Evolutionary conservation across 495 filamentous ascomycete genomes (phyloP).

Genomic region (Terfezia boudieri): DNA sequence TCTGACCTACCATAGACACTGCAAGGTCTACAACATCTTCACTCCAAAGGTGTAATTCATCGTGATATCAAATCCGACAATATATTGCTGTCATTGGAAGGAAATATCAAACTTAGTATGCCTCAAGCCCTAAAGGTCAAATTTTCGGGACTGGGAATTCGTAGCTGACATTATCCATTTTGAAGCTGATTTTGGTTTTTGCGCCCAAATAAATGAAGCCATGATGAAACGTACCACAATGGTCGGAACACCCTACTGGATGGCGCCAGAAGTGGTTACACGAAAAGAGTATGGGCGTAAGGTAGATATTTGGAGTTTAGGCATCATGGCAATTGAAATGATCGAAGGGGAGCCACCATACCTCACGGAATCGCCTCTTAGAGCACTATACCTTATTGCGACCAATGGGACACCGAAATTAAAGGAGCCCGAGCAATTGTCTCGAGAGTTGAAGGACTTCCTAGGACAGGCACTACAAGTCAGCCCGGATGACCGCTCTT

Average conservation of each 20-base stretch:
- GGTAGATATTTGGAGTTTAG: slow-evolving; percentile 94
- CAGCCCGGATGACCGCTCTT: slow-evolving; percentile 86
- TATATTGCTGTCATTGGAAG: slow-evolving; percentile 80
- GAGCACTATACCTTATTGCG: slow-evolving; percentile 86
- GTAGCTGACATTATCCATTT: slow-evolving; percentile 1
- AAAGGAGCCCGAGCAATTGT: slow-evolving; percentile 73
- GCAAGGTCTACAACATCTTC: slow-evolving; percentile 77
- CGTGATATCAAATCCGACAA: slow-evolving; percentile 98
- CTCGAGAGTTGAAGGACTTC: slow-evolving; percentile 68
- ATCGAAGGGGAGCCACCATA: slow-evolving; percentile 97
- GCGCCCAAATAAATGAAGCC: slow-evolving; percentile 91
- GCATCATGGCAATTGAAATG: slow-evolving; percentile 99
- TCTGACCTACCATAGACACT: slow-evolving; percentile 34
- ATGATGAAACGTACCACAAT: slow-evolving; percentile 96
- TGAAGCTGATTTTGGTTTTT: slow-evolving; percentile 92
- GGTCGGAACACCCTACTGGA: slow-evolving; percentile 99
- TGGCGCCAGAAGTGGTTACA: slow-evolving; percentile 95
- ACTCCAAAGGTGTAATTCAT: slow-evolving; percentile 95
- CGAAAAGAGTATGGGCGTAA: slow-evolving; percentile 95
- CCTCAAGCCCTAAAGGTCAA: background rate
- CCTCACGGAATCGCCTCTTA: slow-evolving; percentile 78
- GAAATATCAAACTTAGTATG: slow-evolving; percentile 94
- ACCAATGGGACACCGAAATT: slow-evolving; percentile 90
- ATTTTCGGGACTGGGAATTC: background rate
- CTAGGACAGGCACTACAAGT: slow-evolving; percentile 79